A percentile compares a stretch with the other conserved stretches of the same genome.
phyloP scores from a whole-genome alignment of 805 yeast species.

The Lachancea sp. region DNA sequence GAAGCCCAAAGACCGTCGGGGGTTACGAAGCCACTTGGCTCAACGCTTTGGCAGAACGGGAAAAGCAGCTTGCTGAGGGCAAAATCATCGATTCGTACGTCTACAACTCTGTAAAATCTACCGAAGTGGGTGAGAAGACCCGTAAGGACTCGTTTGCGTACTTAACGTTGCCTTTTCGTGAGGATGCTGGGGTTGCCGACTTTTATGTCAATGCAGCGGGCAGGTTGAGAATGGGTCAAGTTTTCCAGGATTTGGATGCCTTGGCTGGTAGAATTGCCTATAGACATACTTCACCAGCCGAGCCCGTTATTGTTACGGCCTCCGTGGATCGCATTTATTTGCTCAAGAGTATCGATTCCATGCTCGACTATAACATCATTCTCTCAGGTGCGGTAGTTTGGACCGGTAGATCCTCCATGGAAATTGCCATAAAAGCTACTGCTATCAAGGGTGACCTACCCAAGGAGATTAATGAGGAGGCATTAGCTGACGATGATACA shows the following conservation, averaged over 20 bases:
- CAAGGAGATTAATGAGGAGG: slow-evolving; percentile 45
- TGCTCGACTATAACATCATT: slow-evolving; percentile 66
- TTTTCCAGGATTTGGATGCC: slow-evolving; percentile 91
- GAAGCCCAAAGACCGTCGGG: slow-evolving; percentile 19
- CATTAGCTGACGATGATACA: slow-evolving; percentile 54
- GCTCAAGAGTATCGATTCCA: slow-evolving; percentile 76
- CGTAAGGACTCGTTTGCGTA: slow-evolving; percentile 71
- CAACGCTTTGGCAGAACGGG: slow-evolving; percentile 70
- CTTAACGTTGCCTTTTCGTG: slow-evolving; percentile 71
- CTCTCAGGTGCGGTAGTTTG: slow-evolving; percentile 89
- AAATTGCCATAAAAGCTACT: slow-evolving; percentile 84
- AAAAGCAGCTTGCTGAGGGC: slow-evolving; percentile 67
- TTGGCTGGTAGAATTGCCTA: slow-evolving; percentile 91
- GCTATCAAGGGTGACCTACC: slow-evolving; percentile 58
- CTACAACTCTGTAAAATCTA: slow-evolving; percentile 64
- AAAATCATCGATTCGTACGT: slow-evolving; percentile 62
- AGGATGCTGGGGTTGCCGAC: slow-evolving; percentile 76
- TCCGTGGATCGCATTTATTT: slow-evolving; percentile 87
- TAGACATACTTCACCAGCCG: slow-evolving; percentile 89
- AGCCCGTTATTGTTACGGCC: slow-evolving; percentile 93
- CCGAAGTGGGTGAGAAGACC: slow-evolving; percentile 65
- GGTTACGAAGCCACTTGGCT: slow-evolving; percentile 67
- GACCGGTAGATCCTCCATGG: slow-evolving; percentile 96
- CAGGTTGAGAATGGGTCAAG: slow-evolving; percentile 84
- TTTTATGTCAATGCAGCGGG: slow-evolving; percentile 87